Conservation (phyloP, 768 basidiomycete species). For the Boletus fagicola region DNA sequence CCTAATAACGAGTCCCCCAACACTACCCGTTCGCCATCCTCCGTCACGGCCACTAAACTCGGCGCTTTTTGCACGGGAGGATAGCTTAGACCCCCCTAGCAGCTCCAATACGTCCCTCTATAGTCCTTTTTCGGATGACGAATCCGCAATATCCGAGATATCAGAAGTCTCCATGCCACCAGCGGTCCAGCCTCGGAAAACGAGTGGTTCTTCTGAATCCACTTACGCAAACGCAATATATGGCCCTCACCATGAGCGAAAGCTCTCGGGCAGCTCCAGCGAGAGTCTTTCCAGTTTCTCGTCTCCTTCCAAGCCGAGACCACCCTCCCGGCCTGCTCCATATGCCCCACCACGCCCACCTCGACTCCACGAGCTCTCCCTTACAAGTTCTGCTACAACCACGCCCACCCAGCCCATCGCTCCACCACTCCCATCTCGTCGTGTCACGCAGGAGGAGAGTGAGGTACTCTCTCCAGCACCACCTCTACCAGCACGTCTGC, state of each 20-base stretch:
- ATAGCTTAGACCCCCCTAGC: slow-evolving; percentile 20
- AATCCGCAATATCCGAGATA: slow-evolving; percentile 29
- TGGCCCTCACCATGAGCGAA: slow-evolving; percentile 6
- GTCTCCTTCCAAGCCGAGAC: slow-evolving; percentile 18
- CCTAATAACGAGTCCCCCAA: slow-evolving; percentile 23
- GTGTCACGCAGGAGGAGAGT: slow-evolving; percentile 10
- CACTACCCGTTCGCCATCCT: slow-evolving; percentile 19
- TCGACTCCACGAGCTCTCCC: background rate
- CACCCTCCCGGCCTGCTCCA: slow-evolving; percentile 21
- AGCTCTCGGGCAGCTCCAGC: slow-evolving; percentile 24
- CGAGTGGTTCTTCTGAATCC: slow-evolving; percentile 4
- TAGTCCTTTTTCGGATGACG: slow-evolving; percentile 34
- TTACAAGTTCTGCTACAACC: background rate
- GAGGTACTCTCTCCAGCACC: slow-evolving; percentile 17
- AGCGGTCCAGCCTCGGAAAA: slow-evolving; percentile 5
- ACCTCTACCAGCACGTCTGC: slow-evolving; percentile 39
- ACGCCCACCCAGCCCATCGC: slow-evolving; percentile 23
- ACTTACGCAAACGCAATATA: background rate
- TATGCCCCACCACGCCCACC: slow-evolving; percentile 23
- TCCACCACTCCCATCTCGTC: slow-evolving; percentile 44
- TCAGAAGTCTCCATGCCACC: slow-evolving; percentile 16
- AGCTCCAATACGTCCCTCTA: slow-evolving; percentile 21
- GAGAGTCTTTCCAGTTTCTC: slow-evolving; percentile 14
- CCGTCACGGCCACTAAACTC: slow-evolving; percentile 16
- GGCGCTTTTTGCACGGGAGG: slow-evolving; percentile 21